phyloP scores from a whole-genome alignment of 2,329 filamentous ascomycete genomes.

The Penicillium digitatum region DNA sequence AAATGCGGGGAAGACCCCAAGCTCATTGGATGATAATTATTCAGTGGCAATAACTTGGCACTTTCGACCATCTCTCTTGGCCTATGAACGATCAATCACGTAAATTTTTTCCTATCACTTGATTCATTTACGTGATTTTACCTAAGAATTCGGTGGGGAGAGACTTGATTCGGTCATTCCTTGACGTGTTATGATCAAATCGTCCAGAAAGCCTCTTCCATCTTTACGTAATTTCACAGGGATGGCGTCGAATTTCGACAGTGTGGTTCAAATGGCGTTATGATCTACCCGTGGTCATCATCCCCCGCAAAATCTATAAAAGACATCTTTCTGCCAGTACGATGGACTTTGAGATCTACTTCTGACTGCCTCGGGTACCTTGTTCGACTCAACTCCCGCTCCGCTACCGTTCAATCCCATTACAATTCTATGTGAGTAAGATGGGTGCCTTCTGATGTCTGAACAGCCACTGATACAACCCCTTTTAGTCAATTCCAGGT shows the following conservation, averaged over 20 bases:
- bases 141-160: not conserved
- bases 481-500: not conserved
- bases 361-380: not conserved
- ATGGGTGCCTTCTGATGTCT: not conserved
- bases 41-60: not conserved
- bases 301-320: not conserved
- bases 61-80: not conserved
- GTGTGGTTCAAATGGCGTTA: not conserved
- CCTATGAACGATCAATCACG: not conserved
- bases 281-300: not conserved
- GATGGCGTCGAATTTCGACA: not conserved
- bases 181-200: not conserved
- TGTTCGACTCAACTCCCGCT: not conserved
- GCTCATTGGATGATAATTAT: not conserved
- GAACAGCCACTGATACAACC: not conserved
- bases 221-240: not conserved
- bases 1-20: not conserved
- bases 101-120: not conserved
- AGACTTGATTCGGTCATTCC: not conserved
- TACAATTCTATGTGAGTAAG: not conserved
- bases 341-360: too few relatives aligned
- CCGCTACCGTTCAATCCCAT: too few relatives aligned
- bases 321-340: too few relatives aligned
- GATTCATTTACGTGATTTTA: not conserved
- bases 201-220: not conserved